Evolutionary conservation across 2,329 filamentous ascomycete genomes (phyloP).

Genomic region (Dactylellina leptospora): DNA sequence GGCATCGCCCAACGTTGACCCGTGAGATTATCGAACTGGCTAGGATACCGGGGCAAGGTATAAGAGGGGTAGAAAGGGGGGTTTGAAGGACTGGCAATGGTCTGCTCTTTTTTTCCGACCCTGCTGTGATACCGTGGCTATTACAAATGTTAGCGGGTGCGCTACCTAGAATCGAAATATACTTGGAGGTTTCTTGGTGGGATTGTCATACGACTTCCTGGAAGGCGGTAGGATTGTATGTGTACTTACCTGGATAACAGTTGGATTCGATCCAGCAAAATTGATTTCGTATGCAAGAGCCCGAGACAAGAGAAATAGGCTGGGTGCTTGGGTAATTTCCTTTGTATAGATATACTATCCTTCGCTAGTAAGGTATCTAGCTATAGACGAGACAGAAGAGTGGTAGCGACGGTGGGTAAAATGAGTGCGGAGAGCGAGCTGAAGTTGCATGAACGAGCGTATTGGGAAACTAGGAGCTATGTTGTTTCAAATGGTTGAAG

Average conservation of each 20-base stretch:
- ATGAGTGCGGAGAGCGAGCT: constrained; percentile 32
- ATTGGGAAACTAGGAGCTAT: constrained; percentile 43
- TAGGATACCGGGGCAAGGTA: constrained; percentile 10
- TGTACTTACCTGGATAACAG: constrained; percentile 32
- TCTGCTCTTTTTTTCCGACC: constrained; percentile 20
- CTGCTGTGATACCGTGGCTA: constrained; percentile 42
- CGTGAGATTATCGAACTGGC: constrained; percentile 7
- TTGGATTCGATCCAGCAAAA: constrained; percentile 22
- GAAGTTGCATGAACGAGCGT: constrained; percentile 41
- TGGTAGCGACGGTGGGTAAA: constrained; percentile 26
- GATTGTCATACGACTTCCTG: constrained; percentile 24
- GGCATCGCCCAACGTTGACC: constrained; percentile 43
- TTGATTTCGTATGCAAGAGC: constrained; percentile 43
- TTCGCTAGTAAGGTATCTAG: constrained; percentile 23
- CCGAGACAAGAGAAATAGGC: constrained; percentile 40
- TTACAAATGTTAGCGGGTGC: constrained; percentile 47
- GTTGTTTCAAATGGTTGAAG: constrained; percentile 38
- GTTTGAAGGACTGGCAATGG: constrained; percentile 18
- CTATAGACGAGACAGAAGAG: constrained; percentile 17
- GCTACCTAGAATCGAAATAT: constrained; percentile 24
- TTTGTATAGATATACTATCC: constrained; percentile 20
- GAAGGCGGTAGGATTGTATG: constrained; percentile 19
- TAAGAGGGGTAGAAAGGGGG: constrained; percentile 10
- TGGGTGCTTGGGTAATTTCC: constrained; percentile 36
- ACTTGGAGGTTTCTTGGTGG: constrained; percentile 13